Base-by-base conservation (phyloP, 164 flowering plant genomes). In the Annona squamosa region DNA sequence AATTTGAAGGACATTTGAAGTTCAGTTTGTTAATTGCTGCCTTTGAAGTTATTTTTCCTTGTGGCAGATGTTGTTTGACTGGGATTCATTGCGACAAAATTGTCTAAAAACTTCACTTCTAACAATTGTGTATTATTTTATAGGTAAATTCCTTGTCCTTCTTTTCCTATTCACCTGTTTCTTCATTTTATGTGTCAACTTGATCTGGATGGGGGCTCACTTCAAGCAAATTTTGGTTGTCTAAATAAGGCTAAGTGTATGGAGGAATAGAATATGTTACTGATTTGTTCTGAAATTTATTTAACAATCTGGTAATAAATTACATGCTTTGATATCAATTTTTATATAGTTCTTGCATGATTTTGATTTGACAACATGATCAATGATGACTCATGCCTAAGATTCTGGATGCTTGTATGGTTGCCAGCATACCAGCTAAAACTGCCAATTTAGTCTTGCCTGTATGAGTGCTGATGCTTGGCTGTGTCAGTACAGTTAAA, bases 91-190 rank as follows among this genome's bases (percentile, higher is more conserved):
- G 74, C 56, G 70, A 26, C 68, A 74, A 2, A 73, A 77, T 78
- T 85, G 77, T 77, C 69, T 82, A 67, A 67, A 62, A 66, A 78
- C 85, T 42, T 84, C 92, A 42, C 63, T 87, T 73, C 75, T 91
- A 42, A 77, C 87, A 69, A 77, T 87, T 74, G 18, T 92, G 48
- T 88, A 94, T 80, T 90, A 90, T 79, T 90, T 94, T 75, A 85
- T 92, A 83, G 98, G 98, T 91, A 88, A 45, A 67, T 43, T 4
- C 0, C 73, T 69, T 75, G 26, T 61, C 56, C 56, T 67, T 17
- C 48, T 16, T 57, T 16, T 65, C 52, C 19, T 19, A 18, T 67
- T 18, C 7, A 61, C 13, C 18, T 65, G 61, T 18, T 48, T 59
- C 19, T 37, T 43, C 26, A 5, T 59, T 26, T 26, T 26, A 26